Evolutionary conservation across 306 rosid species (phyloP).

Genomic region (Malus fusca): DNA sequence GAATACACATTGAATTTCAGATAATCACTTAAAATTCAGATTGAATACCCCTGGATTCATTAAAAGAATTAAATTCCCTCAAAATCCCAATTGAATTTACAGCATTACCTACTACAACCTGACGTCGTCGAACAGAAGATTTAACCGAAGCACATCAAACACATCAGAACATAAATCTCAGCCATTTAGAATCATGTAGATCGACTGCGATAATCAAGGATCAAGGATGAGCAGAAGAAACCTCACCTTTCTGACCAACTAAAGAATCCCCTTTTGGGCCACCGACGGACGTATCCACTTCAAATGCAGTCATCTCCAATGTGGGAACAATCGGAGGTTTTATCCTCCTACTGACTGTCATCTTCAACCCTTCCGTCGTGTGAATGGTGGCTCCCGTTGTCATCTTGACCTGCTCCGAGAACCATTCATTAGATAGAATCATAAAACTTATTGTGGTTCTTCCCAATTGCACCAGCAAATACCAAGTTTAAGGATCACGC

Average conservation of each 20-base stretch:
- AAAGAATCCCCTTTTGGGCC: constrained; percentile 35
- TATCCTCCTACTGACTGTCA: constrained; percentile 76
- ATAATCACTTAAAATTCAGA: no score
- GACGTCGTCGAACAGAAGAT: neutral
- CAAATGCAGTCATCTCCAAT: constrained; percentile 45
- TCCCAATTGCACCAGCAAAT: neutral
- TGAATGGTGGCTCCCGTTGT: constrained; percentile 97
- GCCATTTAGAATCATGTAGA: neutral
- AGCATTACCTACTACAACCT: neutral
- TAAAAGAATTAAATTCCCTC: no score
- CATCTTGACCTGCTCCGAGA: constrained; percentile 66
- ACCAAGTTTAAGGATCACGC: neutral
- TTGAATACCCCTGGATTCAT: no score
- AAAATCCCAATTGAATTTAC: neutral
- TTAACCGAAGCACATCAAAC: neutral
- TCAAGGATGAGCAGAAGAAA: constrained; percentile 41
- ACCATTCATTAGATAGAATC: constrained; percentile 1
- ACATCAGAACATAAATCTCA: neutral
- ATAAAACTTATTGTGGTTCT: neutral
- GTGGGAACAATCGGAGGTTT: constrained; percentile 70
- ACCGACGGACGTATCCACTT: constrained; percentile 36
- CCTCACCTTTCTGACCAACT: constrained; percentile 38
- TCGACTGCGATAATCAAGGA: constrained; percentile 13
- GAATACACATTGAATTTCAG: no score
- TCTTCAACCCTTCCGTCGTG: constrained; percentile 81